These are phyloP conservation scores for Sporothrix luriei DNA, from an alignment of 2,329 filamentous ascomycete genomes.

Conservation along the genomic window DNA sequence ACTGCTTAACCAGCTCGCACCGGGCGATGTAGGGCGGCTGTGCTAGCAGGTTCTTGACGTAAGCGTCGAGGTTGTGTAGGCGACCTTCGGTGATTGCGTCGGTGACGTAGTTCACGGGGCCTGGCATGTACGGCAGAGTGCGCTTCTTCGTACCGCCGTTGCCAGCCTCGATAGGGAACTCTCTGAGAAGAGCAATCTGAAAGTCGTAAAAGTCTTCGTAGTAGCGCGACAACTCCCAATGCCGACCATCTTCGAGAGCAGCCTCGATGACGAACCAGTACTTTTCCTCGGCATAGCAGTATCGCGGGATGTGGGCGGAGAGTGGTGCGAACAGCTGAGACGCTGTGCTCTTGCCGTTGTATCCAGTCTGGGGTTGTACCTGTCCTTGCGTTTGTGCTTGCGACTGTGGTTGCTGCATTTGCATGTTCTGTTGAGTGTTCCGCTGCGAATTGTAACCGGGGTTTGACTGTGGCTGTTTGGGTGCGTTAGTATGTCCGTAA, in stretches of 20 bases:
- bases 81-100: constrained; percentile 94
- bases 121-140: constrained; percentile 94
- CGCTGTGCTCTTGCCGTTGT: constrained; percentile 47
- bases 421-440: constrained; percentile 40
- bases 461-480: constrained; percentile 44
- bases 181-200: constrained; percentile 90
- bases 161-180: constrained; percentile 89
- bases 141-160: constrained; percentile 78
- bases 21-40: constrained; percentile 83
- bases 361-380: constrained; percentile 40
- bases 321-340: constrained; percentile 72
- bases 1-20: constrained; percentile 81
- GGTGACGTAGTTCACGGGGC: constrained; percentile 96
- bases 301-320: constrained; percentile 82
- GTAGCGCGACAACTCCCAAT: constrained; percentile 91
- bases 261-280: constrained; percentile 99
- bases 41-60: constrained; percentile 85
- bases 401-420: constrained; percentile 39
- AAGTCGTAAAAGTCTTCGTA: constrained; percentile 99
- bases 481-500: background rate
- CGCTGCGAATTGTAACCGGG: constrained; percentile 41
- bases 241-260: constrained; percentile 82
- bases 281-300: constrained; percentile 95
- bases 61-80: constrained; percentile 89
- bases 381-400: constrained; percentile 40